Base-by-base conservation (phyloP, 2,329 filamentous ascomycete genomes). In the Cercospora sp. region DNA sequence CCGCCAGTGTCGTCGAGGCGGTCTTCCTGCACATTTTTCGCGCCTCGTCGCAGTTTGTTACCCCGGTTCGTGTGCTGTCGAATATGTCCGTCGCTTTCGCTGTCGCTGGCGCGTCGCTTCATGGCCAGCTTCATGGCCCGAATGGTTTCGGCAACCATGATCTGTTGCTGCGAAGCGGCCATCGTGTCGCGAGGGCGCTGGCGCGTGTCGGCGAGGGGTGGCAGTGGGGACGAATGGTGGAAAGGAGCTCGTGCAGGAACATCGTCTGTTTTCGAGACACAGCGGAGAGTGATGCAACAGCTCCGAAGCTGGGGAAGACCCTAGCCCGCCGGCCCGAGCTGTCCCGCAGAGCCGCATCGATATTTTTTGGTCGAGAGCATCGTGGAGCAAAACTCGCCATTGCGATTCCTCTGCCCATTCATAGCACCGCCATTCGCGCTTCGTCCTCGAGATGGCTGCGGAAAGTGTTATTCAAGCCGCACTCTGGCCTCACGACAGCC, bases 41-140 rank as follows among this genome's bases (percentile, higher is more conserved):
- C 89, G 74, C 88, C 86, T 78, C 88, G 91, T 83, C 93, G 92
- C 57, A 94, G 84, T 78, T 94, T 94, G 79, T 92, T 88, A 69
- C 90, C 91, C 76, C 91, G 89, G 79, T 93, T 93, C 66, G 88
- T 90, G 73, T 86, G 87, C 73, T 86, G 84, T 68, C 89, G 85
- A 74, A 93, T 89, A 64, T 88, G 86, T 68, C 89, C 88, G 79
- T 94, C 92, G 67, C 90, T 92, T 78, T 94, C 91, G 73, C 89
- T 92, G 70, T 92, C 91, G 67, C 88, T 89, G 72, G 86, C 83
- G 78, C 86, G 88, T 53, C 76, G 72, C 77, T 89, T 90, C 68
- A 90, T 81, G 5, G 88, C 88, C 79, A 89, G 88, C 75, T 89
- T 90, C 85, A 91, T 89, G 63, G 85, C 87, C 72, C 85, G 83